A percentile compares a stretch with the other conserved stretches of the same genome.
These are phyloP conservation scores for Tolypocladium ovalisporum DNA, from an alignment of 2,329 filamentous ascomycete genomes.

Conservation along the genomic window DNA sequence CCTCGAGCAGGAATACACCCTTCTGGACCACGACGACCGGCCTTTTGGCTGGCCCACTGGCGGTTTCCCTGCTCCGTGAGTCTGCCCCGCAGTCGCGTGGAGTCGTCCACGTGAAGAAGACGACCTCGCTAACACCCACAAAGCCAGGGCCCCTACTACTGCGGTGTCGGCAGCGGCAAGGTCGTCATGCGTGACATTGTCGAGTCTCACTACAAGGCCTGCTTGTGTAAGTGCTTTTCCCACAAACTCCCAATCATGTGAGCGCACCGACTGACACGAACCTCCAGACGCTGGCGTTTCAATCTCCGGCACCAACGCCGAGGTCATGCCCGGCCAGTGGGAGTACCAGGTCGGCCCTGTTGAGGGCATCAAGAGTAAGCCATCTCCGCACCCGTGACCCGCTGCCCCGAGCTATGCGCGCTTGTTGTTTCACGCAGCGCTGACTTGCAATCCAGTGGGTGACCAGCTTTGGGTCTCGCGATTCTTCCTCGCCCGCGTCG, in stretches of 20 bases:
- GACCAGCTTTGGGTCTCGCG: constrained; percentile 88
- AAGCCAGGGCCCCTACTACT: constrained; percentile 40
- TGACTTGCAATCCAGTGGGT: constrained; percentile 51
- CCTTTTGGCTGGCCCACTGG: constrained; percentile 65
- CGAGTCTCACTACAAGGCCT: constrained; percentile 54
- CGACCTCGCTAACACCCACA: constrained; percentile 6
- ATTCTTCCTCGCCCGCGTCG: constrained; percentile 78
- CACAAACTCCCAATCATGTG: background rate
- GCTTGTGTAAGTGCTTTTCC: constrained; percentile 42
- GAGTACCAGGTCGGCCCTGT: constrained; percentile 96
- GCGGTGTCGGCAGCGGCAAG: constrained; percentile 93
- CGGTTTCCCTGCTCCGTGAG: constrained; percentile 70
- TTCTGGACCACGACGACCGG: constrained; percentile 67
- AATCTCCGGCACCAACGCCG: constrained; percentile 97
- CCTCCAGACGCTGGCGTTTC: constrained; percentile 60
- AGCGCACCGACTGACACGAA: background rate
- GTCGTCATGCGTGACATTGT: constrained; percentile 98
- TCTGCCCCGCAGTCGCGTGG: background rate
- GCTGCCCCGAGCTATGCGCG: background rate
- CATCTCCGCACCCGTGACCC: background rate
- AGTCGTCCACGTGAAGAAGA: too few relatives aligned
- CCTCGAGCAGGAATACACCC: constrained; percentile 90
- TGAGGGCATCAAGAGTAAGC: constrained; percentile 69
- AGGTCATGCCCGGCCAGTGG: constrained; percentile 79
- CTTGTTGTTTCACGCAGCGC: background rate